Base-by-base conservation (phyloP, 306 rosid species). In the Malus orientalis region DNA sequence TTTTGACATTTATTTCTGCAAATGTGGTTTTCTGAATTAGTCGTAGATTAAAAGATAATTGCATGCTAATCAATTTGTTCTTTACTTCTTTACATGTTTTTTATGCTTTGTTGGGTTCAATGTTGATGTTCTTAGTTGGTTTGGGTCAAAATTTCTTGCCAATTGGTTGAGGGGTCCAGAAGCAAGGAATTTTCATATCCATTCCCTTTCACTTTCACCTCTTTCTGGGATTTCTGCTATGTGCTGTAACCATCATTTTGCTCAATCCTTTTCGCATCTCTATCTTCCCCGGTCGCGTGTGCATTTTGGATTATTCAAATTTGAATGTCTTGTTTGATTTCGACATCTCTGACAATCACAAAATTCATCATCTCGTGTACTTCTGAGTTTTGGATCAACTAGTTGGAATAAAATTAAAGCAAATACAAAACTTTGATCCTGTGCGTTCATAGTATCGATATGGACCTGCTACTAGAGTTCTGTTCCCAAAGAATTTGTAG, bases 211-310 rank as follows among this genome's bases (percentile, higher is more conserved):
- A 44, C 14, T 40, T n/a, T 40, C 40, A 10, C 70, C 53, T 19
- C 20, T 68, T 68, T 68, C 55, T 22, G 70, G 27, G 51, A 30
- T 67, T 65, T 33, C 13, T 6, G 12, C 11, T 38, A 38, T 67
- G 47, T 18, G 13, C 70, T 67, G 54, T 38, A 42, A n/a, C 53
- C 71, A 53, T 42, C 71, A n/a, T 29, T 19, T 20, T 42, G 78
- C 59, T 44, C 70, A 62, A 74, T 74, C 70, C 60, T 51, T 62
- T 74, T 62, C 61, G 70, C 70, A 62, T 74, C 70, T 44, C 70
- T 19, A 29, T 23, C 58, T 45, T 51, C 27, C 61, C 70, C 70
- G 6, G 47, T 30, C 61, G 61, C 60, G 78, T 74, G 70, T 20
- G 30, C 29, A 74, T 62, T 12, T 74, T 25, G 3, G 55, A 49